Conservation (phyloP, 2,329 filamentous ascomycete genomes). For the Cladosporium sp. region DNA sequence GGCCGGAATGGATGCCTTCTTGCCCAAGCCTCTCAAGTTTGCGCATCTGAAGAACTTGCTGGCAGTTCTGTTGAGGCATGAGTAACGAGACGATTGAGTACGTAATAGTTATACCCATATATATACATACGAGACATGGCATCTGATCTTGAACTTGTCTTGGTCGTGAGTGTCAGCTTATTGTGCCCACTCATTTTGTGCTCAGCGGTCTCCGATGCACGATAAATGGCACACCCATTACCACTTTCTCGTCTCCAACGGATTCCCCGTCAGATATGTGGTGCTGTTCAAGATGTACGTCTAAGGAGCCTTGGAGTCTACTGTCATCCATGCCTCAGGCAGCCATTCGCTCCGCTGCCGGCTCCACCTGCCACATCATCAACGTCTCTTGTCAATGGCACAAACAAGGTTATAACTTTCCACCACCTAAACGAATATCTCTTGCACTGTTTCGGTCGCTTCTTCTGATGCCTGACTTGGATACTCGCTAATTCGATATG, state of each 20-base stretch:
- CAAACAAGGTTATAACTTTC: neutral
- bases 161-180: too few relatives aligned
- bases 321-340: neutral
- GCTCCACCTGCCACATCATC: neutral
- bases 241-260: too few relatives aligned
- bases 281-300: too few relatives aligned
- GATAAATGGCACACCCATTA: too few relatives aligned
- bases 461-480: neutral
- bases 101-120: neutral
- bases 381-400: neutral
- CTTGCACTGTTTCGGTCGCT: neutral
- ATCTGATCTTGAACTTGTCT: neutral
- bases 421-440: neutral
- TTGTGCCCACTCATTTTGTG: too few relatives aligned
- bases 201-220: too few relatives aligned
- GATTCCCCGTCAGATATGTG: too few relatives aligned
- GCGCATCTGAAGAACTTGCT: slow-evolving; percentile 20
- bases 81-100: neutral
- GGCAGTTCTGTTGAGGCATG: slow-evolving; percentile 13
- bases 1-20: slow-evolving; percentile 29
- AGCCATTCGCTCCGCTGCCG: neutral
- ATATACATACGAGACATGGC: neutral
- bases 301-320: too few relatives aligned
- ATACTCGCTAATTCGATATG: slow-evolving; percentile 30
- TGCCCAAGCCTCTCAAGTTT: slow-evolving; percentile 32